Conservation (phyloP, 2,329 filamentous ascomycete species). For the Botrytis pseudocinerea region DNA sequence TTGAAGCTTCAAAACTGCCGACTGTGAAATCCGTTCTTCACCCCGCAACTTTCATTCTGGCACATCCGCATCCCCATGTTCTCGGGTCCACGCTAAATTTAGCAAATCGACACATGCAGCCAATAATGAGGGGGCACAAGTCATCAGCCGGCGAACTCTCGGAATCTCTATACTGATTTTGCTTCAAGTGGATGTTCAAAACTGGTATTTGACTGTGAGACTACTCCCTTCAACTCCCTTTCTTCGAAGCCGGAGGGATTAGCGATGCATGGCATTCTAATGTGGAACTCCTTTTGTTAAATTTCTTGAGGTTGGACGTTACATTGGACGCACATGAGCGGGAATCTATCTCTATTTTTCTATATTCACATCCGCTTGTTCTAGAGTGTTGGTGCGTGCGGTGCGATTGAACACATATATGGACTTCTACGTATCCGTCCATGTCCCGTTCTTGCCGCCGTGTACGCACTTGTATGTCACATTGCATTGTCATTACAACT, state of each 20-base stretch:
- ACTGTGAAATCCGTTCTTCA: not conserved
- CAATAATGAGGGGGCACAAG: not conserved
- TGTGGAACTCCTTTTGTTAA: not conserved
- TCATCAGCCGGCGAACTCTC: conserved; percentile 18
- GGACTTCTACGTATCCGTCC: not conserved
- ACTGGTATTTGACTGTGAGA: not conserved
- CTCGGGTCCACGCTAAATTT: conserved; percentile 2
- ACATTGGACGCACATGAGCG: not conserved
- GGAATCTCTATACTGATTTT: conserved; percentile 1
- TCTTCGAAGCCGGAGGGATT: conserved; percentile 12
- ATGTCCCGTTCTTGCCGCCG: not conserved
- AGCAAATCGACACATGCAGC: not conserved
- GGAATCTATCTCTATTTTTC: conserved; percentile 4
- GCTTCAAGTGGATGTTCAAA: not conserved
- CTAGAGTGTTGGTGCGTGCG: not conserved
- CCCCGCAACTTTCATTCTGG: conserved; percentile 18
- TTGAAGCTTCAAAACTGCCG: conserved; percentile 14
- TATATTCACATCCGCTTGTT: not conserved
- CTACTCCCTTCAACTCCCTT: conserved; percentile 7
- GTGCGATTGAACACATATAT: not conserved
- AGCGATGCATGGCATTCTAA: not conserved
- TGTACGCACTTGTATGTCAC: not conserved
- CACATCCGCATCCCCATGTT: not conserved
- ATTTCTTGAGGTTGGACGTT: not conserved
- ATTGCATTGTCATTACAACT: conserved; percentile 27